Evolutionary conservation across 805 yeast genomes (phyloP).

Genomic region (Lipomyces sp.): DNA sequence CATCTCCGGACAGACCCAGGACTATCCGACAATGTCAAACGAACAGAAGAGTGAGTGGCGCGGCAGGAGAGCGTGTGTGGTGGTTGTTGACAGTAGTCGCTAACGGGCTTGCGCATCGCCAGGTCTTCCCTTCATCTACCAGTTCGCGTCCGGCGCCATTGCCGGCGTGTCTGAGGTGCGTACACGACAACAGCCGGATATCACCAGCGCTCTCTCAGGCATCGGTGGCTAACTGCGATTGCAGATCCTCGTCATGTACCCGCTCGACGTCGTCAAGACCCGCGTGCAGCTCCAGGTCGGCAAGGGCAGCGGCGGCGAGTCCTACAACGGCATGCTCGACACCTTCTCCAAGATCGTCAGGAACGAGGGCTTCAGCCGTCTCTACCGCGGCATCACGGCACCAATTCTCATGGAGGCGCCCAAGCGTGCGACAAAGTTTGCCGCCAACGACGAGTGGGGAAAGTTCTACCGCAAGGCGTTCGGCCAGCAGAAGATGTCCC

Average conservation of each 20-base stretch:
- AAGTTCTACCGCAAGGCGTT: slow-evolving; percentile 69
- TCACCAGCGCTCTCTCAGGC: too few species aligned
- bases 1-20: too few species aligned
- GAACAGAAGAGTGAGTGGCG: slow-evolving; percentile 20
- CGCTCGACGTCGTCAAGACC: slow-evolving; percentile 87
- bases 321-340: slow-evolving; percentile 79
- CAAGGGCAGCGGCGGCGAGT: slow-evolving; percentile 48
- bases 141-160: slow-evolving; percentile 86
- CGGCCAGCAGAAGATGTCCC: slow-evolving; percentile 68
- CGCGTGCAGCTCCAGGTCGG: slow-evolving; percentile 81
- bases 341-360: slow-evolving; percentile 78
- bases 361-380: slow-evolving; percentile 77
- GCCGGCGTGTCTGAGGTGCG: slow-evolving; percentile 91
- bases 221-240: too few species aligned
- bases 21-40: slow-evolving; percentile 10
- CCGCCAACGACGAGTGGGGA: slow-evolving; percentile 97
- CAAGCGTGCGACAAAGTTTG: slow-evolving; percentile 95
- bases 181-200: too few species aligned
- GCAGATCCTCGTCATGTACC: slow-evolving; percentile 77
- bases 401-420: slow-evolving; percentile 99
- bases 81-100: too few species aligned
- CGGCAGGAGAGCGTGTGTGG: too few species aligned
- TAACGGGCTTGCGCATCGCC: too few species aligned
- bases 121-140: slow-evolving; percentile 81
- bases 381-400: slow-evolving; percentile 91